phyloP scores from a whole-genome alignment of 2,329 filamentous ascomycete species.

The Fusarium liriodendri region DNA sequence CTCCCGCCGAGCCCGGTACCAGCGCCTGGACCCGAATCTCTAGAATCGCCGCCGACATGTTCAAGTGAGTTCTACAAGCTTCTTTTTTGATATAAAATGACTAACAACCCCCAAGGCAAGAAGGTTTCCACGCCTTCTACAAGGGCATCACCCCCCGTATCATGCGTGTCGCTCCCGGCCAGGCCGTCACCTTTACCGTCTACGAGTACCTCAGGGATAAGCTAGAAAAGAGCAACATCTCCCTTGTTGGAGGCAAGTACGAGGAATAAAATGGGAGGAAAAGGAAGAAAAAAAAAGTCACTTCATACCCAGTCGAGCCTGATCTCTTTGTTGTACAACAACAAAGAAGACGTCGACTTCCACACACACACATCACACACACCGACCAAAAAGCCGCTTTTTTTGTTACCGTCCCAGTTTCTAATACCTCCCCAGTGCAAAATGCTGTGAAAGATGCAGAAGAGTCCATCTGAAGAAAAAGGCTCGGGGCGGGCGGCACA shows the following conservation, averaged over 20 bases:
- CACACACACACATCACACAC: not conserved
- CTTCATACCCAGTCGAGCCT: not conserved
- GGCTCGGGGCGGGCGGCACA: not conserved
- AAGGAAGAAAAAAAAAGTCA: not conserved
- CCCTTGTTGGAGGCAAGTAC: slow-evolving; percentile 71
- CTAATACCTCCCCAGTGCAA: slow-evolving; percentile 31
- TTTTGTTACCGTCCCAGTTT: slow-evolving; percentile 16
- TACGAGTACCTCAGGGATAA: slow-evolving; percentile 82
- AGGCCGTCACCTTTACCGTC: slow-evolving; percentile 82
- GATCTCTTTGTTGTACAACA: not conserved
- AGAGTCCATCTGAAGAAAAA: slow-evolving; percentile 21
- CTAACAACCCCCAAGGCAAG: slow-evolving; percentile 68
- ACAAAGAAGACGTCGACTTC: not conserved
- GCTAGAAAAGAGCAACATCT: slow-evolving; percentile 73
- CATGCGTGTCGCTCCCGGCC: slow-evolving; percentile 96
- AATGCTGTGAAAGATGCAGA: slow-evolving; percentile 25
- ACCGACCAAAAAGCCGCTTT: not conserved
- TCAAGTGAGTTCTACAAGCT: slow-evolving; percentile 66
- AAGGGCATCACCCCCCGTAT: slow-evolving; percentile 98
- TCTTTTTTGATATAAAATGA: no score
- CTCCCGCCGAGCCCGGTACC: slow-evolving; percentile 82
- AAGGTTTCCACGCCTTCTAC: slow-evolving; percentile 95
- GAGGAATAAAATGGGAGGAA: slow-evolving; percentile 66
- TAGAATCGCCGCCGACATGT: slow-evolving; percentile 84
- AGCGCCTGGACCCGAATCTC: slow-evolving; percentile 83